Base-by-base conservation (phyloP, 768 basidiomycete genomes). In the Hemileccinum impolitum region DNA sequence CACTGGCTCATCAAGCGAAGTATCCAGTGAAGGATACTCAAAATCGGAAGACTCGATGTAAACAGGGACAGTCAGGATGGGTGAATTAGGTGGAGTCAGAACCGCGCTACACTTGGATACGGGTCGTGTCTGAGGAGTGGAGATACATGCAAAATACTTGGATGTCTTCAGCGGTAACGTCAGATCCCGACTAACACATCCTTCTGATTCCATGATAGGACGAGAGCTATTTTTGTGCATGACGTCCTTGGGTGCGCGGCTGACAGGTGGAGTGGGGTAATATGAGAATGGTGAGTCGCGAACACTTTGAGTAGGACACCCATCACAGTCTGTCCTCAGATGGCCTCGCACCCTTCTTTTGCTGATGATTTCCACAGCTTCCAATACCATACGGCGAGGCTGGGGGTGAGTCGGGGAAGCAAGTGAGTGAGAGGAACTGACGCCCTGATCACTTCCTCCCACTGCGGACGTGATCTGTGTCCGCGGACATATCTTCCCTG, bases 301-400 rank as follows among this genome's bases (percentile, higher is more conserved):
- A 32, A 37, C 11, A 6, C 28, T 38, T 25, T 48, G 40, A 2
- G n/a, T 35, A 8, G 36, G 34, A 31, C n/a, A 32, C 18, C 7
- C 19, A 11, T 32, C 35, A 26, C 9, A 14, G 14, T 14, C n/a
- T 1, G 41, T 21, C n/a, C 19, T 18, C 4, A 13, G 12, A 21
- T 12, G 30, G 6, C 4, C 11, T 10, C 5, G 17, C 12, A 23
- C 12, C 14, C 11, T 21, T n/a, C 32, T 38, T 18, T 39, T 42
- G 35, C 15, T 32, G 15, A 55, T 31, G 30, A 62, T 60, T 30
- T 60, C 65, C 15, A 55, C 55, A 0, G 53, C 60, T 1, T 62
- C 60, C 36, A 59, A 32, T 4, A 53, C 40, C 12, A 43, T n/a
- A 5, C 62, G 57, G 31, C 26, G 19, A 35, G 49, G 28, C 14